These are phyloP conservation scores for Colletotrichum cordylinicola DNA, from an alignment of 2,329 filamentous ascomycete genomes.

Conservation along the genomic window DNA sequence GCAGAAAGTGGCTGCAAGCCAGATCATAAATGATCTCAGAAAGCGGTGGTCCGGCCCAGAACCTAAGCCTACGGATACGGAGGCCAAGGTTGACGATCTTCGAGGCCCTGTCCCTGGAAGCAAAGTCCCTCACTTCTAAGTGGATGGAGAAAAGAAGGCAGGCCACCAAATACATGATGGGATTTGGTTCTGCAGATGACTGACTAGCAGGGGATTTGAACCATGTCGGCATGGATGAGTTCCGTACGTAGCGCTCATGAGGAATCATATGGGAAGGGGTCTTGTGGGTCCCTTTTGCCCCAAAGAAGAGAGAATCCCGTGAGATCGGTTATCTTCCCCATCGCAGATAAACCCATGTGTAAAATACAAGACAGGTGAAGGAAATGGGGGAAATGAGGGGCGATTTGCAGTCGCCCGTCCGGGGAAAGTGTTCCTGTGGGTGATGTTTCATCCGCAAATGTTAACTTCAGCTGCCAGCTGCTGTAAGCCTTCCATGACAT, in stretches of 20 bases:
- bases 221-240: background rate
- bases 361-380: background rate
- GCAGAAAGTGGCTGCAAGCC: background rate
- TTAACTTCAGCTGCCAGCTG: background rate
- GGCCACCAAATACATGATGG: background rate
- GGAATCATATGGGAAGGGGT: background rate
- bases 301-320: background rate
- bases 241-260: background rate
- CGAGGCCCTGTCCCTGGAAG: constrained; percentile 4
- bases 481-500: background rate
- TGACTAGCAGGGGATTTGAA: background rate
- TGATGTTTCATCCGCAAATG: background rate
- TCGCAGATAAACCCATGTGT: background rate
- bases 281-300: background rate
- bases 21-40: constrained; percentile 5
- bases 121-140: background rate
- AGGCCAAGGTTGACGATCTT: background rate
- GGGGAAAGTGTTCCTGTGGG: background rate
- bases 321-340: background rate
- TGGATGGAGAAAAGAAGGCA: background rate
- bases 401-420: background rate
- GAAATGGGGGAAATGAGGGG: background rate
- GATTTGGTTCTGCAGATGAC: background rate
- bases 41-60: background rate
- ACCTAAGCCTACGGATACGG: background rate